phyloP scores from a whole-genome alignment of 768 basidiomycete genomes.

The Phylloporus arenicola region DNA sequence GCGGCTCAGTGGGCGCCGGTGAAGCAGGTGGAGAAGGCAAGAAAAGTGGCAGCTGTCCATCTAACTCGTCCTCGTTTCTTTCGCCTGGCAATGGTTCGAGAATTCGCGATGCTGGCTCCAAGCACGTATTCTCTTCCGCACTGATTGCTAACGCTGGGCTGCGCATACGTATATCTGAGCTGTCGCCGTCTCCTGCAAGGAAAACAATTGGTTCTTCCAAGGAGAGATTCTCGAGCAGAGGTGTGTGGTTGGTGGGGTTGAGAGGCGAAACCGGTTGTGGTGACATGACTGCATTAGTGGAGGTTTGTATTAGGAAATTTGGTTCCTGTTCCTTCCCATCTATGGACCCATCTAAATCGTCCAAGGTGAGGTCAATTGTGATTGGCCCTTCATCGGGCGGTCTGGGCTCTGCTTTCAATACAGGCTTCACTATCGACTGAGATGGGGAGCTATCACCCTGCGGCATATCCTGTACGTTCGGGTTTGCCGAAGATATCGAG shows the following conservation, averaged over 20 bases:
- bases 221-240: conserved; percentile 18
- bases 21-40: conserved; percentile 42
- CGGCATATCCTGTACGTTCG: background rate
- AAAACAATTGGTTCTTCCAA: conserved; percentile 13
- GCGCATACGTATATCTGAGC: conserved; percentile 20
- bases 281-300: conserved; percentile 1
- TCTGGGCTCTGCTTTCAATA: background rate
- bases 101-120: conserved; percentile 4
- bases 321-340: conserved; percentile 7
- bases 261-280: conserved; percentile 5
- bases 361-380: conserved; percentile 25
- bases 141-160: conserved; percentile 12
- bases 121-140: conserved; percentile 9
- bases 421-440: background rate
- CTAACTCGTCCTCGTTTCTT: conserved; percentile 5
- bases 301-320: conserved; percentile 7
- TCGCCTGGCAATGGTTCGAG: conserved; percentile 10
- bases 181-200: background rate
- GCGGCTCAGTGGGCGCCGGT: conserved; percentile 20
- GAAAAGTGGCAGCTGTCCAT: conserved; percentile 40
- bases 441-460: background rate
- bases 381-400: conserved; percentile 13
- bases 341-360: conserved; percentile 20
- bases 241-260: conserved; percentile 15
- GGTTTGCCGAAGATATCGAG: background rate